These are phyloP conservation scores for Rhododendron griersonianum DNA, from an alignment of 148 eudicot species.

Conservation along the genomic window DNA sequence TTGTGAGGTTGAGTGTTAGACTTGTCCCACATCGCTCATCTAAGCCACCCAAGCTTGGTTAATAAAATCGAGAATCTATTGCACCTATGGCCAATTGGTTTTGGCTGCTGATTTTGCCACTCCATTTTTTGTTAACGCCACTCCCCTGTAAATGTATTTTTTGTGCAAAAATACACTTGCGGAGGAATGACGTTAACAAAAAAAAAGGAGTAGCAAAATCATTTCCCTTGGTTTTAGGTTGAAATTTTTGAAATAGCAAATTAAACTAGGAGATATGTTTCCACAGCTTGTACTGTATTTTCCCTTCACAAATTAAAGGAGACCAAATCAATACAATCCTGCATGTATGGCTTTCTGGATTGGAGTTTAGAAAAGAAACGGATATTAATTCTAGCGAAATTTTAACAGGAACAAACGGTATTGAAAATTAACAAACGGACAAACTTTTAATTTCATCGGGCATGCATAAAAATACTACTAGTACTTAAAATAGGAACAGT, in stretches of 20 bases:
- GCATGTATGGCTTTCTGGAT: background rate
- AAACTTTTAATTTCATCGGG: background rate
- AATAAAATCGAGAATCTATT: too few species aligned
- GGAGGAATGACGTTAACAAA: too few species aligned
- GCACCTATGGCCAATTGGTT: too few species aligned
- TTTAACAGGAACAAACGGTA: background rate
- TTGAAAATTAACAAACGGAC: background rate
- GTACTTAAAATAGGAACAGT: background rate
- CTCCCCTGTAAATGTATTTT: too few species aligned
- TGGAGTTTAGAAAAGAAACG: background rate
- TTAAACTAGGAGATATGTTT: background rate
- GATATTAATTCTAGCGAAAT: background rate
- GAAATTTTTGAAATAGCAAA: background rate
- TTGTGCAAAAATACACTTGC: too few species aligned
- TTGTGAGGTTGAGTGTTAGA: background rate
- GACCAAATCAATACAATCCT: background rate
- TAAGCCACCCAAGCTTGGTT: too few species aligned
- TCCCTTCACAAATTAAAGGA: background rate
- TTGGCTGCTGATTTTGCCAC: too few species aligned
- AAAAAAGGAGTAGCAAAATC: too few species aligned
- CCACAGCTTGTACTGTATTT: background rate
- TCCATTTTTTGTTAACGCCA: too few species aligned
- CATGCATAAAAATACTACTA: background rate
- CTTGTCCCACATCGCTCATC: too few species aligned
- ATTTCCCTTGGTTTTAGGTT: too few species aligned